A percentile compares a stretch with the other conserved stretches of the same genome.
phyloP scores from a whole-genome alignment of 495 filamentous ascomycete genomes.

The Elasticomyces elasticus region DNA sequence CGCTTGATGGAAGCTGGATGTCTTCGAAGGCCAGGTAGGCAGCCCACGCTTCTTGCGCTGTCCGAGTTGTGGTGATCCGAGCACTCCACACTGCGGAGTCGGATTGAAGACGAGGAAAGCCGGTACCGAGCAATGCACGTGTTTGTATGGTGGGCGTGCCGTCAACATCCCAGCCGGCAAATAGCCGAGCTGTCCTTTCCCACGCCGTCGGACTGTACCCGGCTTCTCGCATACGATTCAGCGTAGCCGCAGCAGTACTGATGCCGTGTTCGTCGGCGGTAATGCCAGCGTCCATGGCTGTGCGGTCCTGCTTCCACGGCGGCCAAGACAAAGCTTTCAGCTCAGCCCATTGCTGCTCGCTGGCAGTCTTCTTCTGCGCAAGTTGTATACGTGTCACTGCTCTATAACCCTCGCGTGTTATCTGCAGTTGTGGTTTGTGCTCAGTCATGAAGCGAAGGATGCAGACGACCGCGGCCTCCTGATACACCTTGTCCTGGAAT shows the following conservation, averaged over 20 bases:
- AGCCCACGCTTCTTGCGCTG: slow-evolving; percentile 61
- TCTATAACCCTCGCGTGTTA: slow-evolving; percentile 54
- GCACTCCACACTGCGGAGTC: slow-evolving; percentile 44
- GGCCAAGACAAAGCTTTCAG: slow-evolving; percentile 59
- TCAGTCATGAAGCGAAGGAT: slow-evolving; percentile 52
- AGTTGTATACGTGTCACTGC: slow-evolving; percentile 51
- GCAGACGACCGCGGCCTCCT: slow-evolving; percentile 55
- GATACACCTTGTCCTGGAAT: slow-evolving; percentile 38
- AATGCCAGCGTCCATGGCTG: slow-evolving; percentile 48
- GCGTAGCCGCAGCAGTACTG: slow-evolving; percentile 48
- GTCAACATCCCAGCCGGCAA: slow-evolving; percentile 61
- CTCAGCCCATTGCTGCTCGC: slow-evolving; percentile 48
- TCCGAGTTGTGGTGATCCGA: slow-evolving; percentile 55
- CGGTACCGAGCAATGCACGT: not conserved
- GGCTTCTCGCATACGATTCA: slow-evolving; percentile 52
- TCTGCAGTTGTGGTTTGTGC: slow-evolving; percentile 44
- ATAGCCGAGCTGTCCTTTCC: slow-evolving; percentile 48
- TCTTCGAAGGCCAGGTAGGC: slow-evolving; percentile 51
- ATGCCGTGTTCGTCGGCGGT: slow-evolving; percentile 39
- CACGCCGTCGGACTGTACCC: slow-evolving; percentile 47
- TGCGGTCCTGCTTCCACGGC: slow-evolving; percentile 56
- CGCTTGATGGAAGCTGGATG: slow-evolving; percentile 7
- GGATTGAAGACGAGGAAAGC: not conserved
- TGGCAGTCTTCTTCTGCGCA: slow-evolving; percentile 50
- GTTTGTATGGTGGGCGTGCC: slow-evolving; percentile 61